Evolutionary conservation across 1,139 yeast species (phyloP), one percentile per base, ranked within the genome.

Genomic region (Candida frijolesensis): DNA sequence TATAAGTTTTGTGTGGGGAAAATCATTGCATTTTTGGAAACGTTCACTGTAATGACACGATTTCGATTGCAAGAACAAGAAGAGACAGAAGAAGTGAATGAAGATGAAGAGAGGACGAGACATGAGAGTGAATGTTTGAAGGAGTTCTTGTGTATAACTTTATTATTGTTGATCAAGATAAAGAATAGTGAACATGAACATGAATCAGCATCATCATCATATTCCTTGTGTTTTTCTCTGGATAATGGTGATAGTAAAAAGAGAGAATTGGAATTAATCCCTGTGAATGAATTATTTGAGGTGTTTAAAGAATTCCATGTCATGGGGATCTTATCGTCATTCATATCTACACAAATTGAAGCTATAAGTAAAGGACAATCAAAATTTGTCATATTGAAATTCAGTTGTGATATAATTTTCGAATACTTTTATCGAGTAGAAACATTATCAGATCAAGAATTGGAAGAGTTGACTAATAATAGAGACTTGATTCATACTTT

Each of bases 241-340:
- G 42, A 39, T 41, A 42, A 27, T 46, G 43, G 38, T 44, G 42
- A 38, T 51, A 22, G 42, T 55, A 27, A 49, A 39, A 40, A 34
- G 9, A 48, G 37, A 8, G 46, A 38, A 35, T 45, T 54, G 46
- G 44, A 55, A 14, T 44, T 56, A 8, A 52, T 65, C 1, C 63
- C 62, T 11, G 52, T 53, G 5, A 52, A 54, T 4, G 61, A 61
- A n/a, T 62, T 78, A 9, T 70, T 65, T 44, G 47, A 50, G 4
- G 52, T 62, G 2, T 58, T 76, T 30, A 51, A 59, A 15, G 81
- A 83, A 50, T 66, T 87, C 44, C 68, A 68, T 7, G 66, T 76
- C 35, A 70, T 89, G 19, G 78, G 79, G 38, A 70, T 74, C 8
- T 73, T 80, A 39, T 82, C 74, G 22, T 61, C 65, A 38, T 69